Base-by-base conservation (phyloP, 2,329 filamentous ascomycete genomes). In the Microsporum ferrugineum region DNA sequence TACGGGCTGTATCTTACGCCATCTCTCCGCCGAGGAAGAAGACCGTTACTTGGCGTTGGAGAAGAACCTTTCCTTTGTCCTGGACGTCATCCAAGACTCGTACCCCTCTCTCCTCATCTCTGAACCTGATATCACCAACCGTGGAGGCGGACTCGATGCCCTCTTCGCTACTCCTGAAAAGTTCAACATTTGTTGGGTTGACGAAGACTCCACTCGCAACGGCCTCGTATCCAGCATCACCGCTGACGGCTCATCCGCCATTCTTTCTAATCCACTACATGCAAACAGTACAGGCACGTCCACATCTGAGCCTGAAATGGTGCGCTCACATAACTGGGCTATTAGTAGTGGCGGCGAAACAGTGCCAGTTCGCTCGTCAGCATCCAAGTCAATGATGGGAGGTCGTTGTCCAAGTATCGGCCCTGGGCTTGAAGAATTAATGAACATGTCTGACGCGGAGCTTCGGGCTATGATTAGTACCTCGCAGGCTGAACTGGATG, bases 401-500 rank as follows among this genome's bases (percentile, higher is more conserved):
- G 39, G 70, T 1, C 67, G 68, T 23, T 38, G 31, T 36, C 66
- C 71, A 7, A 68, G 69, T 5, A 67, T 73, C 49, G 68, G 69
- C 31, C 68, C 71, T 0, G 72, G 71, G 31, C 66, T 76, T 31
- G 73, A 76, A 27, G 73, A 76, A 29, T 69, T 78, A 7, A 71
- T 75, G 31, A 74, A 70, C 4, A 73, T 78, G 70, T 73, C 75
- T 14, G 69, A 72, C 39, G 72, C 75, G 38, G 73, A 76, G 41
- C 66, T 78, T 29, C 70, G 71, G 45, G 66, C 69, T 12, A 74
- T 77, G 58, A 71, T 76, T 10, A 65, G 71, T 49, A 72, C 71
- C 53, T 75, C 75, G 3, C 74, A 77, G 33, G 82, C 85, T 59
- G 87, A 92, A 72, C 85, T 91, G 75, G 87, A 91, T 65, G 78